Evolutionary conservation across 2,329 filamentous ascomycete genomes (phyloP).

Genomic region (Lasiodiplodia hormozganensis): DNA sequence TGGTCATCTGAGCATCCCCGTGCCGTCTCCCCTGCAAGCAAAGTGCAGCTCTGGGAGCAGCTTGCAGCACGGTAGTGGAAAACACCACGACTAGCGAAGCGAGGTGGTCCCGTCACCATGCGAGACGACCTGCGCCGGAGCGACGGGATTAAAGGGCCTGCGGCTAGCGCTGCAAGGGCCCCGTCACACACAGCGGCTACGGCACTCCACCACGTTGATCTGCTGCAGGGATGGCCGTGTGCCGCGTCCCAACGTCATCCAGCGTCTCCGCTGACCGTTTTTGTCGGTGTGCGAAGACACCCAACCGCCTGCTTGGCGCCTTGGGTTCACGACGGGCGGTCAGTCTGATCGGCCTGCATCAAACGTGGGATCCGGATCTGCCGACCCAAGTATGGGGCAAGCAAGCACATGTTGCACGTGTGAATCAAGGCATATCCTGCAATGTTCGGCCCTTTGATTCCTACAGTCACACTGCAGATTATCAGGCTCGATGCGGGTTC

Average conservation of each 20-base stretch:
- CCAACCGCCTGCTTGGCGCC: neutral
- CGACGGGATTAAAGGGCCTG: slow-evolving; percentile 1
- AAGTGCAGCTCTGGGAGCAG: neutral
- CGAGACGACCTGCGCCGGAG: neutral
- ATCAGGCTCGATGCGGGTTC: too few species aligned
- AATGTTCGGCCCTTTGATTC: too few species aligned
- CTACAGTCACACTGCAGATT: too few species aligned
- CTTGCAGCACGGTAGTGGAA: neutral
- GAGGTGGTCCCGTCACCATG: neutral
- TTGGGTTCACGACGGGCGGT: neutral
- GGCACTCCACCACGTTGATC: slow-evolving; percentile 20
- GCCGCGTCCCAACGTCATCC: slow-evolving; percentile 4
- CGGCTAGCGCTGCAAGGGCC: slow-evolving; percentile 3
- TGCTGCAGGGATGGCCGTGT: slow-evolving; percentile 9
- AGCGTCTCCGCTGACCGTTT: neutral
- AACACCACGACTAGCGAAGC: slow-evolving; percentile 7
- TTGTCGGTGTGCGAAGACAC: slow-evolving; percentile 6
- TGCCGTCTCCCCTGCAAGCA: neutral
- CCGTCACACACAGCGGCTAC: slow-evolving; percentile 12
- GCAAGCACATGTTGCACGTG: too few species aligned
- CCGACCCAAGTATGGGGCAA: too few species aligned
- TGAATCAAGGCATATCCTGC: too few species aligned
- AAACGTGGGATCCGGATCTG: too few species aligned
- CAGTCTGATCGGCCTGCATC: neutral
- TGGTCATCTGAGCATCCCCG: slow-evolving; percentile 17